A percentile compares a stretch with the other conserved stretches of the same genome.
Conservation (phyloP, 2,329 filamentous ascomycete genomes). For the Cladosporium sp. region DNA sequence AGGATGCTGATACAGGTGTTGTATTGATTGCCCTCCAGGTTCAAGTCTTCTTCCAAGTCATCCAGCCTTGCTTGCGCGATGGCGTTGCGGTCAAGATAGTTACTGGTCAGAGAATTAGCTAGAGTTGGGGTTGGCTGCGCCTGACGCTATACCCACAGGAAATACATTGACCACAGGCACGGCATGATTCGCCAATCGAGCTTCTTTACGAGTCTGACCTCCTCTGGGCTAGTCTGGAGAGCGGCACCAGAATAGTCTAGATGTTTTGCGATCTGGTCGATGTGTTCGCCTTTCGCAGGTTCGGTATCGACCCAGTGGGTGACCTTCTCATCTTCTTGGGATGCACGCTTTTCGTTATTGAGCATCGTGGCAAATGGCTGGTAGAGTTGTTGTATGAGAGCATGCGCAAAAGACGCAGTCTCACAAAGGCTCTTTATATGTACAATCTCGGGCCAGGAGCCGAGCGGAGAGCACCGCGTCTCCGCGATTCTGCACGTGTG, state of each 20-base stretch:
- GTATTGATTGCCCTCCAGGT: conserved; percentile 54
- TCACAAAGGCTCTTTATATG: no score
- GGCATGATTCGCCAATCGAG: conserved; percentile 27
- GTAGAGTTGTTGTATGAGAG: no score
- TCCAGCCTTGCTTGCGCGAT: conserved; percentile 19
- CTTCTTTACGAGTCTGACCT: conserved; percentile 28
- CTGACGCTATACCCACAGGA: neutral
- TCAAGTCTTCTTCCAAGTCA: conserved; percentile 50
- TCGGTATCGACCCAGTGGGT: neutral
- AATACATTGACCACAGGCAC: conserved; percentile 13
- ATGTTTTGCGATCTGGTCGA: no score
- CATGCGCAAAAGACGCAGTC: no score
- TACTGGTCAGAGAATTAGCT: conserved; percentile 25
- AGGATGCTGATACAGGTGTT: conserved; percentile 51
- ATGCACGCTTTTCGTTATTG: neutral
- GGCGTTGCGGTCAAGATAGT: conserved; percentile 24
- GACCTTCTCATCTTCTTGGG: neutral
- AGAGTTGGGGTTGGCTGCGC: no score
- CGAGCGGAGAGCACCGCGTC: no score
- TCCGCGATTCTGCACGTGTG: no score
- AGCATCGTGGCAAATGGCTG: no score
- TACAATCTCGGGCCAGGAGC: no score
- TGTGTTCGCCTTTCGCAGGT: no score
- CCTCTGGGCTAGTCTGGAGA: conserved; percentile 26
- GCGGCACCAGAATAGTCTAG: conserved; percentile 30